Base-by-base conservation (phyloP, 2,329 filamentous ascomycete species). In the Penicillium sp. region DNA sequence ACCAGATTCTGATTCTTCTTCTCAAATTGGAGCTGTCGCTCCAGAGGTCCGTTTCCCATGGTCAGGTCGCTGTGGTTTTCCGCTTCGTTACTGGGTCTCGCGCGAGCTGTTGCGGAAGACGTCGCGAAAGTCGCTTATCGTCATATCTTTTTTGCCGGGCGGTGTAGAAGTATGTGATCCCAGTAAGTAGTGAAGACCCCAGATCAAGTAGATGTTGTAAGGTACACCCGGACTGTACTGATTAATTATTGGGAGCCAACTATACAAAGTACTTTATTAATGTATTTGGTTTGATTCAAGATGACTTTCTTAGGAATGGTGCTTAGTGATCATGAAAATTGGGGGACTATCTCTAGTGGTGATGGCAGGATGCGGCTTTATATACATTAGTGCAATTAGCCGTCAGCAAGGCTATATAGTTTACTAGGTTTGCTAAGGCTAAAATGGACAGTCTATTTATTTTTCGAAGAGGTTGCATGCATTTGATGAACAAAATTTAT, bases 1-100 rank as follows among this genome's bases (percentile, higher is more conserved):
- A 71, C 62, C 43, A 77, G 71, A 53, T 73, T 60, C 46, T 74
- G 64, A 58, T 79, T 79, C 63, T 77, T 76, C 62, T 71, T 76
- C 53, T 78, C 74, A 45, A 79, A 79, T n/a, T 72, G 62, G 55
- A 77, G 73, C 49, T 70, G 65, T 26, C 61, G 62, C 58, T 70
- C 66, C 57, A 71, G 38, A 6, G 60, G 59, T 25, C 64, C 64
- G 46, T 73, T 71, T 6, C 64, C 59, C 68, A 72, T 73, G 26
- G 40, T 28, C 45, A 37, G 37, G 52, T 43, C 38, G 22, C 4
- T 8, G 2, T 54, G 14, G 26, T 14, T 42, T 53, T 10, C 25
- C 8, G 37, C 16, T 7, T 40, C 16, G 25, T 42, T 43, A 7
- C 4, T 54, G 19, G 19, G 19, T 22, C 19, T 22, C 19, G 19